Percentiles rank a stretch among this genome's conserved stretches.
phyloP scores from a whole-genome alignment of 179 eudicot genomes.

The Vitellaria paradoxa region DNA sequence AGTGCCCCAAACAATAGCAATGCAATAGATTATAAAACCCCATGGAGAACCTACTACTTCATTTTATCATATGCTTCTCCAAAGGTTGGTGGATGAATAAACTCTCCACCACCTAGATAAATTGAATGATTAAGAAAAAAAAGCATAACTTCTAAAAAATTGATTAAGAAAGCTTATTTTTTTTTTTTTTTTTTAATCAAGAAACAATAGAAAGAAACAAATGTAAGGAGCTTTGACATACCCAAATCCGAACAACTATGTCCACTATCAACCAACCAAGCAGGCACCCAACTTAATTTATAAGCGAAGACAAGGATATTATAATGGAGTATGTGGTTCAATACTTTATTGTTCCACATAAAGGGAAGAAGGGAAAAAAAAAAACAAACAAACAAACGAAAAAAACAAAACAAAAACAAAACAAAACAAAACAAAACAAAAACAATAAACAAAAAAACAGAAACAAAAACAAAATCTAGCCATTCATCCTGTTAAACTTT shows the following conservation, averaged over 20 bases:
- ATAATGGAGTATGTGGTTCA: background rate
- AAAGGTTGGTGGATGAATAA: background rate
- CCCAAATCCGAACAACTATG: background rate
- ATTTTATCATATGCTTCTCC: background rate
- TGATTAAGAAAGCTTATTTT: no score
- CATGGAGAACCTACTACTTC: background rate
- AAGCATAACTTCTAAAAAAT: background rate
- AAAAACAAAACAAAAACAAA: background rate
- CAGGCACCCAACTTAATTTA: background rate
- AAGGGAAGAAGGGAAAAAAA: no score
- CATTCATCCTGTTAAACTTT: background rate
- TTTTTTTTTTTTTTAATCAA: background rate
- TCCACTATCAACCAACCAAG: background rate
- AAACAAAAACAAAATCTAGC: background rate
- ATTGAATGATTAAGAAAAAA: background rate
- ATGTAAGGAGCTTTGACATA: slow-evolving; percentile 1
- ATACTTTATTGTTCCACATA: background rate
- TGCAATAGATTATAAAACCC: background rate
- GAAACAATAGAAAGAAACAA: background rate
- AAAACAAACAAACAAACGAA: no score
- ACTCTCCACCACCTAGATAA: background rate
- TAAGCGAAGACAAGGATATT: background rate
- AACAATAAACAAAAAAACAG: no score
- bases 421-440: no score
- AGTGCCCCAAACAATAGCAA: background rate